phyloP scores from a whole-genome alignment of 305 asterid genomes.

The Fraxinus sp. region DNA sequence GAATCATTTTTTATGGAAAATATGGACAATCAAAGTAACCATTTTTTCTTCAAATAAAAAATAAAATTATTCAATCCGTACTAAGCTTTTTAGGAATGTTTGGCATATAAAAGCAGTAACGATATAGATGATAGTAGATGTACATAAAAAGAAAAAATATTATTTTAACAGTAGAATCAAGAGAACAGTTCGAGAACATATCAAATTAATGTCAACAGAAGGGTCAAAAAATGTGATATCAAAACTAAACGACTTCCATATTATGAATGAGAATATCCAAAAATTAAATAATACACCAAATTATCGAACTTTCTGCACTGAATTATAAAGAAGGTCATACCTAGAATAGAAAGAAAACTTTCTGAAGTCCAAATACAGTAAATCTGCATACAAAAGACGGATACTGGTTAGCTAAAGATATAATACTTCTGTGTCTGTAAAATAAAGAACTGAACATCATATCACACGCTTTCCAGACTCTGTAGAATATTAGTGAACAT shows the following conservation, averaged over 20 bases:
- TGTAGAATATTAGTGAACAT: neutral
- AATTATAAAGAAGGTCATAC: constrained; percentile 29
- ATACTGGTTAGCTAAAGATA: constrained; percentile 19
- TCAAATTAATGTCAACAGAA: constrained; percentile 29
- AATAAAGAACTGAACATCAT: constrained; percentile 1
- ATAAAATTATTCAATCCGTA: neutral
- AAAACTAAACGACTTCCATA: constrained; percentile 27
- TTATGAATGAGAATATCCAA: constrained; percentile 18
- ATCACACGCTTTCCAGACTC: neutral
- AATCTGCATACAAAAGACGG: constrained; percentile 46
- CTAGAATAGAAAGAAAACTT: constrained; percentile 17
- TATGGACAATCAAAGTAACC: neutral
- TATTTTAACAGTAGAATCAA: neutral
- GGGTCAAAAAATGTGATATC: constrained; percentile 23
- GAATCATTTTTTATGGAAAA: neutral
- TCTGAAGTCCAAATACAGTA: constrained; percentile 38
- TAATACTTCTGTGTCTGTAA: neutral
- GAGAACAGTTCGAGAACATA: neutral
- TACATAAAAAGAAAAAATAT: neutral
- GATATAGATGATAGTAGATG: neutral
- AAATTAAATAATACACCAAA: constrained; percentile 12
- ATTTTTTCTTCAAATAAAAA: neutral
- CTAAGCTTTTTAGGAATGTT: neutral
- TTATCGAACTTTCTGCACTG: constrained; percentile 37
- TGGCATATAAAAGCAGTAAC: neutral